phyloP scores from a whole-genome alignment of 805 yeast genomes.

The Ogataea glucozyma region DNA sequence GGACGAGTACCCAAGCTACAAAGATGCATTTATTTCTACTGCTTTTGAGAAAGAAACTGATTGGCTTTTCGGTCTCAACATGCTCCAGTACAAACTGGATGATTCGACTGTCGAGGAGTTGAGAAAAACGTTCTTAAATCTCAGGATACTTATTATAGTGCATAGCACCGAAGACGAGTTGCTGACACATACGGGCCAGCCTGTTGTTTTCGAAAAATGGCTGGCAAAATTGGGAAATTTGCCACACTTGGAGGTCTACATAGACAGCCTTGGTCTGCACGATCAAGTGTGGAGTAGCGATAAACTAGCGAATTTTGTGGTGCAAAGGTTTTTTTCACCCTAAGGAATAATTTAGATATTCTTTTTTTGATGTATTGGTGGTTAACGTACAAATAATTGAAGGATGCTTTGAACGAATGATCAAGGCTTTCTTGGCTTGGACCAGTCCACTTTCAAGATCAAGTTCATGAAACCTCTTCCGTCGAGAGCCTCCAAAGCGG shows the following conservation, averaged over 20 bases:
- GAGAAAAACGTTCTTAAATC: constrained; percentile 7
- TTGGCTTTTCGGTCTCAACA: constrained; percentile 22
- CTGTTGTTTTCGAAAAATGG: constrained; percentile 40
- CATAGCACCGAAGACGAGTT: constrained; percentile 73
- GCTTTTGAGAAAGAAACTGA: constrained; percentile 45
- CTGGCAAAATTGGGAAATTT: constrained; percentile 26
- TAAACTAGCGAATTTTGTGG: constrained; percentile 33
- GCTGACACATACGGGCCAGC: constrained; percentile 48
- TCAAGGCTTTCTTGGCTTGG: constrained; percentile 41
- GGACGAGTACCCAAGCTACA: constrained; percentile 62
- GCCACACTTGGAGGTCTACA: constrained; percentile 20
- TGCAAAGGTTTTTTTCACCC: constrained; percentile 7
- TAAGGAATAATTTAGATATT: background rate
- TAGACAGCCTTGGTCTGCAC: constrained; percentile 57
- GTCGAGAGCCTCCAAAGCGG: constrained; percentile 72
- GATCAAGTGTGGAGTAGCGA: constrained; percentile 57
- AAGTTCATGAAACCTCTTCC: constrained; percentile 92
- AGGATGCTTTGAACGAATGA: background rate
- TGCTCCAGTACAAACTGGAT: constrained; percentile 15
- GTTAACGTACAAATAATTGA: constrained; percentile 3
- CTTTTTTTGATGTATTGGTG: background rate
- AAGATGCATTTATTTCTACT: constrained; percentile 49
- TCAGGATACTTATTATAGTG: constrained; percentile 40
- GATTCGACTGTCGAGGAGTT: background rate
- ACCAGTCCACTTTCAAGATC: constrained; percentile 69